A percentile compares a stretch with the other conserved stretches of the same genome.
Conservation (phyloP, 257 asterid species). For the Mentha longifolia region DNA sequence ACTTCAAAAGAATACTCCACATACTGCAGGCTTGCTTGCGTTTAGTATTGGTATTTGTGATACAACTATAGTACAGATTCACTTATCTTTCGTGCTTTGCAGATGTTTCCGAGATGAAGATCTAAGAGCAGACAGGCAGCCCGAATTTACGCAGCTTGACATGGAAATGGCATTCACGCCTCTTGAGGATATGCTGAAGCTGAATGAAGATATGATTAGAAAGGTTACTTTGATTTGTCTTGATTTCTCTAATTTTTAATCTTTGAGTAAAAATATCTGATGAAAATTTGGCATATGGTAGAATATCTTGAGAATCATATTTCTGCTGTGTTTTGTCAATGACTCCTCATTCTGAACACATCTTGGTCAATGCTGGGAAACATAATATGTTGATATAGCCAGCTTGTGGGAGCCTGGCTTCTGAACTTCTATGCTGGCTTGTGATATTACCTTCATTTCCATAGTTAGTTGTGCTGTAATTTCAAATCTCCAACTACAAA, state of each 20-base stretch:
- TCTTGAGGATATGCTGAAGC: slow-evolving; percentile 89
- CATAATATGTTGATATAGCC: slow-evolving; percentile 2
- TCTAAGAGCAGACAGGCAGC: slow-evolving; percentile 98
- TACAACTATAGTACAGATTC: slow-evolving; percentile 13
- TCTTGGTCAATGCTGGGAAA: slow-evolving; percentile 10
- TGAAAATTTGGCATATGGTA: slow-evolving; percentile 21
- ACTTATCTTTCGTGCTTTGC: slow-evolving; percentile 38
- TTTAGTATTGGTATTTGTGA: not conserved
- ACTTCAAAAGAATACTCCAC: not conserved
- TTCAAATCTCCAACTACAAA: not conserved
- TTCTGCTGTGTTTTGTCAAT: slow-evolving; percentile 5
- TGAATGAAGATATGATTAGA: slow-evolving; percentile 96
- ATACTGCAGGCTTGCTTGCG: not conserved
- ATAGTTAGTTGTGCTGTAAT: not conserved
- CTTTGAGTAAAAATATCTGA: slow-evolving; percentile 2
- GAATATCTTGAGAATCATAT: slow-evolving; percentile 2
- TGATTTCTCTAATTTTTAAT: not conserved
- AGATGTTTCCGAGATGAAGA: slow-evolving; percentile 99
- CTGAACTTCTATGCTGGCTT: slow-evolving; percentile 1
- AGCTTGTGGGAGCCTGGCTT: slow-evolving; percentile 1
- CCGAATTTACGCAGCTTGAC: slow-evolving; percentile 97
- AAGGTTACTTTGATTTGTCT: slow-evolving; percentile 54
- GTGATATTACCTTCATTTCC: not conserved
- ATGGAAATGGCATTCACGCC: slow-evolving; percentile 97
- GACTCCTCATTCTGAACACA: slow-evolving; percentile 1